phyloP scores from a whole-genome alignment of 306 rosid genomes.

The Cucumis sativus region DNA sequence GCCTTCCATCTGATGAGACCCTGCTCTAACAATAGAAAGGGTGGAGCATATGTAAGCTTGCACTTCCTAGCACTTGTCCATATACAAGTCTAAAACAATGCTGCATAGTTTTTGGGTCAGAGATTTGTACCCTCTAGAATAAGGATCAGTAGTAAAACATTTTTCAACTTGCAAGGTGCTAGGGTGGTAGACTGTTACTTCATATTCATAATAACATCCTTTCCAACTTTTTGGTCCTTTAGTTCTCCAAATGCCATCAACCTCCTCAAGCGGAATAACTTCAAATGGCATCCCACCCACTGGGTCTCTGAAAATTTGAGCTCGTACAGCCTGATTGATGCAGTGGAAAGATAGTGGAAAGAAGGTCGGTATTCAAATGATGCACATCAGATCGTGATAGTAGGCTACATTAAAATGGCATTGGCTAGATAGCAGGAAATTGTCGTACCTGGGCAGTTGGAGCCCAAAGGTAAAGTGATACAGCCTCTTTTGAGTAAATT shows the following conservation, averaged over 20 bases:
- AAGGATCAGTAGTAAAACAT: conserved; percentile 81
- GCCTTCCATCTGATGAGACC: conserved; percentile 62
- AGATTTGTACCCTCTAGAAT: conserved; percentile 81
- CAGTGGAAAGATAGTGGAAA: conserved; percentile 3
- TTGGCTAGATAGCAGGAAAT: neutral
- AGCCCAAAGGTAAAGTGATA: conserved; percentile 85
- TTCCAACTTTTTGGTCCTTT: conserved; percentile 75
- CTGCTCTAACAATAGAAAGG: conserved; percentile 35
- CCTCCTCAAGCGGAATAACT: conserved; percentile 65
- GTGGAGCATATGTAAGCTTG: neutral
- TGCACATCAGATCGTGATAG: neutral
- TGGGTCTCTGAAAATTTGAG: conserved; percentile 45
- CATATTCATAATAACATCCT: conserved; percentile 78
- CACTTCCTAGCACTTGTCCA: neutral
- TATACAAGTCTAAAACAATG: neutral
- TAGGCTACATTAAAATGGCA: neutral
- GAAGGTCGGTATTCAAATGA: neutral
- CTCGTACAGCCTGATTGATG: conserved; percentile 45
- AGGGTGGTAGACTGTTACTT: conserved; percentile 76
- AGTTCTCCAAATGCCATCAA: conserved; percentile 73
- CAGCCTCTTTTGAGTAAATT: conserved; percentile 42
- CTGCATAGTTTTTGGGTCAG: conserved; percentile 5
- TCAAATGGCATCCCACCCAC: conserved; percentile 52
- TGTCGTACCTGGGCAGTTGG: conserved; percentile 82
- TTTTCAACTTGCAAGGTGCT: conserved; percentile 64